Evolutionary conservation across 2,329 filamentous ascomycete species (phyloP).

Genomic region (Botrytis sinoallii): DNA sequence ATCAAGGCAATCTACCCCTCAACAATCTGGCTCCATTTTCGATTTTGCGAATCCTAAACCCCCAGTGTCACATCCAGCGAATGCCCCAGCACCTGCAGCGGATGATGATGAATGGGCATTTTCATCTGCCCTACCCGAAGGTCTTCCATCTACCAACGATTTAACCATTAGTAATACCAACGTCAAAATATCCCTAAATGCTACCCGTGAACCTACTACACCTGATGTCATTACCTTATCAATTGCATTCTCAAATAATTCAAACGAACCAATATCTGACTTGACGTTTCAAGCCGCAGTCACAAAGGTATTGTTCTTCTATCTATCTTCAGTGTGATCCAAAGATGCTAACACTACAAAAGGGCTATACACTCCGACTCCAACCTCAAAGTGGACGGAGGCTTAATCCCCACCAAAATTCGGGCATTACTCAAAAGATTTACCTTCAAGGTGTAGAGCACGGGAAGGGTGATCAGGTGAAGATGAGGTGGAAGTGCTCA

Average conservation of each 20-base stretch:
- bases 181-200: constrained; percentile 71
- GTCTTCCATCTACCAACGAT: constrained; percentile 47
- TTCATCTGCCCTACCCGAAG: constrained; percentile 76
- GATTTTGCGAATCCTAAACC: constrained; percentile 40
- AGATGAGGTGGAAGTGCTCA: constrained; percentile 83
- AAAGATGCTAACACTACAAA: constrained; percentile 25
- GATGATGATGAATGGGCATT: constrained; percentile 96
- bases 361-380: constrained; percentile 79
- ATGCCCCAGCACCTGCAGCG: constrained; percentile 44
- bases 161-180: constrained; percentile 66
- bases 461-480: constrained; percentile 71
- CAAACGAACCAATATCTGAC: constrained; percentile 66
- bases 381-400: constrained; percentile 80
- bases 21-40: constrained; percentile 51
- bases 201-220: constrained; percentile 51
- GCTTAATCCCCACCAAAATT: constrained; percentile 65
- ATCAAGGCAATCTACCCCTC: constrained; percentile 44
- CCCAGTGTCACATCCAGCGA: constrained; percentile 36
- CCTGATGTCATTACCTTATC: constrained; percentile 59
- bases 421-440: constrained; percentile 79
- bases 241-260: constrained; percentile 82
- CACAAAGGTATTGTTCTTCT: constrained; percentile 65
- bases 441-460: constrained; percentile 70
- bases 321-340: constrained; percentile 15
- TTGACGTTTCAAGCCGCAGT: constrained; percentile 91